These are phyloP conservation scores for Acephala macrosclerotiorum DNA, from an alignment of 2,329 filamentous ascomycete genomes.

Conservation along the genomic window DNA sequence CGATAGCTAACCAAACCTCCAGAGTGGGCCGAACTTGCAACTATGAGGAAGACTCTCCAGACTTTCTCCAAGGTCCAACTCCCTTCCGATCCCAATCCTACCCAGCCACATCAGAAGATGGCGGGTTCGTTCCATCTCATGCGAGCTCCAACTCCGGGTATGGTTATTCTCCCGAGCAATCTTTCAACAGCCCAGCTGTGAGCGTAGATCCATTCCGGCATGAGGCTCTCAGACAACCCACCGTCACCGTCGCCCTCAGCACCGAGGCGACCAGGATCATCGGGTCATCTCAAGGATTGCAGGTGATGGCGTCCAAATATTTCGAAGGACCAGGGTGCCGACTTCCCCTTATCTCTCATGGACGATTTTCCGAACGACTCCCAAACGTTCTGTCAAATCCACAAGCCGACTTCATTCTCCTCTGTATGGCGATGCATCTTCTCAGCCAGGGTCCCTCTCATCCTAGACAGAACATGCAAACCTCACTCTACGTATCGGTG, in stretches of 20 bases:
- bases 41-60: constrained; percentile 17
- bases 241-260: constrained; percentile 11
- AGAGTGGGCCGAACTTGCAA: constrained; percentile 19
- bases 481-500: background rate
- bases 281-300: constrained; percentile 1
- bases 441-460: constrained; percentile 5
- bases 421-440: constrained; percentile 19
- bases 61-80: background rate
- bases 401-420: constrained; percentile 14
- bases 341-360: constrained; percentile 18
- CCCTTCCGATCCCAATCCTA: background rate
- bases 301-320: constrained; percentile 8
- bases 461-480: background rate
- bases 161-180: background rate
- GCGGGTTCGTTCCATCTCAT: background rate
- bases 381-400: constrained; percentile 5
- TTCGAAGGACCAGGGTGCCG: constrained; percentile 15
- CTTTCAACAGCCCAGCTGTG: background rate
- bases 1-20: background rate
- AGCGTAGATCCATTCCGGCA: constrained; percentile 18
- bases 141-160: background rate
- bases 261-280: constrained; percentile 12
- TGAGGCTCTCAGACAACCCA: constrained; percentile 16
- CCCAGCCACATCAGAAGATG: background rate
- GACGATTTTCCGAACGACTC: constrained; percentile 14